Conservation (phyloP, 169 alveolate genomes). For the Babesia ovis region DNA sequence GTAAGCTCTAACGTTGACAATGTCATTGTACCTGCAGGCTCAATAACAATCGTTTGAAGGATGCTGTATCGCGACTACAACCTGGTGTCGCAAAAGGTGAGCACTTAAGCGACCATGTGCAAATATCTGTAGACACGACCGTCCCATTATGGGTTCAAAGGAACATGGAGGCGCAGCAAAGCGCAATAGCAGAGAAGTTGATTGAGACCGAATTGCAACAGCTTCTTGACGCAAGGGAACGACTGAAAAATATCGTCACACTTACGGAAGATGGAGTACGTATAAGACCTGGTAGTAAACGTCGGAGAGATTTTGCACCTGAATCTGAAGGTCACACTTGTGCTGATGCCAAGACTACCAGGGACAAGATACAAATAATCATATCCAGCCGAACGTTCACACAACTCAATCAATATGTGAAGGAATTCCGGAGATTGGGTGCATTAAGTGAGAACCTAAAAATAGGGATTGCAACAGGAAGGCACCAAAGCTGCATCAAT, state of each 20-base stretch:
- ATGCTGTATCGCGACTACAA: slow-evolving; percentile 10
- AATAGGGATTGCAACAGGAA: slow-evolving; percentile 76
- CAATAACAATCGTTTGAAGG: slow-evolving; percentile 35
- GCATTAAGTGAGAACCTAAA: slow-evolving; percentile 72
- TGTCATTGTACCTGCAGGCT: slow-evolving; percentile 14
- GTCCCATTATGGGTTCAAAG: slow-evolving; percentile 52
- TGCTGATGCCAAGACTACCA: slow-evolving; percentile 1
- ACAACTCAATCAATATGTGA: slow-evolving; percentile 86
- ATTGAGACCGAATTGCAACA: not conserved
- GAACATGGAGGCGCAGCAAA: slow-evolving; percentile 22
- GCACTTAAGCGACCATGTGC: not conserved
- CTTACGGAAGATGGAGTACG: slow-evolving; percentile 9
- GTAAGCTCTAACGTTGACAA: slow-evolving; percentile 14
- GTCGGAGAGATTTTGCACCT: not conserved
- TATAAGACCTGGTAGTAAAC: not conserved
- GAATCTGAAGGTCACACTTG: not conserved
- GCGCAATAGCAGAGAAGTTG: slow-evolving; percentile 32
- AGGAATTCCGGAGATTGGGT: slow-evolving; percentile 82
- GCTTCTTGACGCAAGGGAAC: not conserved
- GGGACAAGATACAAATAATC: slow-evolving; percentile 64
- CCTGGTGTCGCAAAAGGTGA: not conserved
- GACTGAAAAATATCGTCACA: not conserved
- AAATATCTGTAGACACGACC: slow-evolving; percentile 5
- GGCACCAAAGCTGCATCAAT: slow-evolving; percentile 88
- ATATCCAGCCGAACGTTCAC: slow-evolving; percentile 92